Percentiles rank a stretch among this genome's conserved stretches.
phyloP scores from a whole-genome alignment of 106 monocot genomes.

The Platanthera guangdongensis region DNA sequence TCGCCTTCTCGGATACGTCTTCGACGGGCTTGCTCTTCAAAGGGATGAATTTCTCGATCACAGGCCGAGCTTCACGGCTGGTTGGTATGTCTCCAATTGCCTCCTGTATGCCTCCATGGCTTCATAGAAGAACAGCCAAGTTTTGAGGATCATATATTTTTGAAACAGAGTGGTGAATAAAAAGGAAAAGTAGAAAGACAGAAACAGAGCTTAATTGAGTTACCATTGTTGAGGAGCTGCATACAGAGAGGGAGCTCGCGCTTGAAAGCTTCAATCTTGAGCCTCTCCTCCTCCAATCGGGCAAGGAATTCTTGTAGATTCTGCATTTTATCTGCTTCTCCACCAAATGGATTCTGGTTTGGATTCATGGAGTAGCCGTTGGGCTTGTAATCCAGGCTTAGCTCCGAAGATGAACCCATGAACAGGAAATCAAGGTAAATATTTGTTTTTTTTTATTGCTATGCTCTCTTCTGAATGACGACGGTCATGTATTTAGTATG shows the following conservation, averaged over 20 bases:
- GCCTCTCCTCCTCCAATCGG: constrained; percentile 75
- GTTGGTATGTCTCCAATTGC: constrained; percentile 44
- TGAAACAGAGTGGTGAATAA: background rate
- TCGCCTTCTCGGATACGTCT: constrained; percentile 47
- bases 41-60: constrained; percentile 83
- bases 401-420: constrained; percentile 62
- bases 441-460: background rate
- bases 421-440: background rate
- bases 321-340: constrained; percentile 9
- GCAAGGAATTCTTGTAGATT: constrained; percentile 67
- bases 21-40: constrained; percentile 35
- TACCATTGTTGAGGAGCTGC: constrained; percentile 92
- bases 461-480: background rate
- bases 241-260: constrained; percentile 92
- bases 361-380: constrained; percentile 12
- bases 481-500: background rate
- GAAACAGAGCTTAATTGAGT: background rate
- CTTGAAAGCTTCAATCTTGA: constrained; percentile 90
- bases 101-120: constrained; percentile 67
- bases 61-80: constrained; percentile 21
- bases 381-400: constrained; percentile 71
- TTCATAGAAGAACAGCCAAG: constrained; percentile 2
- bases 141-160: background rate
- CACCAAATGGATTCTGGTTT: constrained; percentile 15
- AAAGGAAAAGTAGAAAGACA: background rate